These are phyloP conservation scores for Fusarium sp. DNA, from an alignment of 2,329 filamentous ascomycete species.

Conservation along the genomic window DNA sequence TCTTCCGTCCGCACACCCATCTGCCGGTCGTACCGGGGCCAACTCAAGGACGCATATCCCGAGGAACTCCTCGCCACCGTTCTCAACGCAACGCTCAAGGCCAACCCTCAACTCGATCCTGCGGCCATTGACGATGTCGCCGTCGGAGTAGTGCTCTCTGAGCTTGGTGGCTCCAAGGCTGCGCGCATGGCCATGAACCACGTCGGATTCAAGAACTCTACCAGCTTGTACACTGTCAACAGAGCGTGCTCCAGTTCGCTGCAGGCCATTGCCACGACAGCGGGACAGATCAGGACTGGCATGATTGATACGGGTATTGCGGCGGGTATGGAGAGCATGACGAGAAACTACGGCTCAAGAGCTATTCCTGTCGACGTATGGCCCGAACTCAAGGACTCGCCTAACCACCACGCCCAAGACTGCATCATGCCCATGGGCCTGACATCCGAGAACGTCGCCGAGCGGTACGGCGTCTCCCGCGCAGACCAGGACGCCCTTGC, in stretches of 20 bases:
- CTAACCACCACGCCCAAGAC: conserved; percentile 80
- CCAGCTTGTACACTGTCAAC: conserved; percentile 89
- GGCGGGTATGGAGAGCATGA: conserved; percentile 98
- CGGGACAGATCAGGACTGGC: conserved; percentile 82
- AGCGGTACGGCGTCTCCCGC: conserved; percentile 80
- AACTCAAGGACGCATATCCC: conserved; percentile 89
- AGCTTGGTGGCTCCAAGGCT: conserved; percentile 91
- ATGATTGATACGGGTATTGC: conserved; percentile 83
- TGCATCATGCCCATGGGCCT: conserved; percentile 96
- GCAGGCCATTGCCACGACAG: conserved; percentile 81
- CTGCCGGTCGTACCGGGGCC: conserved; percentile 86
- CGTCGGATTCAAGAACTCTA: conserved; percentile 80
- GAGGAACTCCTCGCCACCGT: conserved; percentile 86
- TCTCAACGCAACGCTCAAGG: conserved; percentile 63
- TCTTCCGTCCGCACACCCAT: conserved; percentile 92
- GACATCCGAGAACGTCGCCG: conserved; percentile 90
- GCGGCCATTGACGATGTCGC: conserved; percentile 81
- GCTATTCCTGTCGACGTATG: conserved; percentile 90
- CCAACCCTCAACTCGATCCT: conserved; percentile 81
- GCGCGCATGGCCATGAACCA: conserved; percentile 93
- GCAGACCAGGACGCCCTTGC: conserved; percentile 89
- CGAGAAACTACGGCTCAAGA: conserved; percentile 85
- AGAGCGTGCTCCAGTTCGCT: conserved; percentile 87
- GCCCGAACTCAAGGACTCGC: conserved; percentile 78
- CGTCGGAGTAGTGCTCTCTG: conserved; percentile 90